These are phyloP conservation scores for Marasmius fiardii DNA, from an alignment of 1,284 basidiomycete species.

Conservation along the genomic window DNA sequence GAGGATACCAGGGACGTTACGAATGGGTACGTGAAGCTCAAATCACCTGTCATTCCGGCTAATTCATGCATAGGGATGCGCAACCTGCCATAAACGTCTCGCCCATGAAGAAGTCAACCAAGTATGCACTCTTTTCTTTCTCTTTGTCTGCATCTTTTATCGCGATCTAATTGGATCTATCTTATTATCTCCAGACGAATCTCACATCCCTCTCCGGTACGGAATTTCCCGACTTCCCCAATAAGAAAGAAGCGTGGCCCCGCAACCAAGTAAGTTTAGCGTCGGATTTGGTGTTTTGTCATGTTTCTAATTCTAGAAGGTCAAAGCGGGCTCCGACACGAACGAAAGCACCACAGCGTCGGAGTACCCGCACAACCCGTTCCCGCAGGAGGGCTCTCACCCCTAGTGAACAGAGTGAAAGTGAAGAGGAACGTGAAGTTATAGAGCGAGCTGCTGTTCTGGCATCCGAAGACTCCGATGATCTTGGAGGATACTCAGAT, in stretches of 20 bases:
- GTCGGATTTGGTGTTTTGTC: neutral
- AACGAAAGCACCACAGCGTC: neutral
- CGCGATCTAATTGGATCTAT: neutral
- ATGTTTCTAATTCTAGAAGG: neutral
- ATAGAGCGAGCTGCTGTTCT: neutral
- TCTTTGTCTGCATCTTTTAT: no score
- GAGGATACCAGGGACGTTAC: neutral
- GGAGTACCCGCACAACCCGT: neutral
- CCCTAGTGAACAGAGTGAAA: neutral
- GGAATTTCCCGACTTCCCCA: constrained; percentile 6
- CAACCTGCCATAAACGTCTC: neutral
- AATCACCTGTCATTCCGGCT: neutral
- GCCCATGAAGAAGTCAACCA: constrained; percentile 10
- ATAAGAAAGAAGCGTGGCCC: constrained; percentile 4
- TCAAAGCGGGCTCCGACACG: neutral
- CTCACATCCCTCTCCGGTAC: neutral
- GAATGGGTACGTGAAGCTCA: neutral
- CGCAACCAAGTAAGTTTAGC: neutral
- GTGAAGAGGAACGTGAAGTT: neutral
- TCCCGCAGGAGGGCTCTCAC: neutral
- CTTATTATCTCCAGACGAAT: constrained; percentile 2
- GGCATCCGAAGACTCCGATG: neutral
- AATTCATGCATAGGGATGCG: neutral
- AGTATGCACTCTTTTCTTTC: constrained; percentile 3
- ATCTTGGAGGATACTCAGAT: neutral